phyloP scores from a whole-genome alignment of 2,329 filamentous ascomycete species.

The Colletotrichum costaricense region DNA sequence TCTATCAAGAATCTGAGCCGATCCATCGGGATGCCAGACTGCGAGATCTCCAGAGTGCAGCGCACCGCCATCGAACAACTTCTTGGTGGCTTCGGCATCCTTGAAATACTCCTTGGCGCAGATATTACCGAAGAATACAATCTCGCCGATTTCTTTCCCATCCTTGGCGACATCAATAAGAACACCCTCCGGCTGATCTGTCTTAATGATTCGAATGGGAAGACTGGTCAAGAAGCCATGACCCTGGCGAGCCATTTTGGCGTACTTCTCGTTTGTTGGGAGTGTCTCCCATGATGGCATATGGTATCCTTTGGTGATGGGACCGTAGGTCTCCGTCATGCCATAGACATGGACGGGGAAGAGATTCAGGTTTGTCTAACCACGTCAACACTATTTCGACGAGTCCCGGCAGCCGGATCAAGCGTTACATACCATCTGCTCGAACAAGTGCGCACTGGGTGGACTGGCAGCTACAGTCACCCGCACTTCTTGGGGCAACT shows the following conservation, averaged over 20 bases:
- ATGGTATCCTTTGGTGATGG: conserved; percentile 93
- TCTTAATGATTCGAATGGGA: conserved; percentile 81
- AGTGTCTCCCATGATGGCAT: conserved; percentile 87
- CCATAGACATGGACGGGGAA: conserved; percentile 95
- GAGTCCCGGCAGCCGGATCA: background rate
- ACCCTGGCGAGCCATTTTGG: conserved; percentile 92
- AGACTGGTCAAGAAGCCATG: conserved; percentile 89
- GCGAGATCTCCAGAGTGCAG: conserved; percentile 92
- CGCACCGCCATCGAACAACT: conserved; percentile 88
- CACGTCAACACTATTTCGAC: conserved; percentile 5
- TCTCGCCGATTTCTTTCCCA: conserved; percentile 83
- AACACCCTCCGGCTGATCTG: conserved; percentile 74
- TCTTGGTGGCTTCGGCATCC: conserved; percentile 84
- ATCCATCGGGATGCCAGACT: conserved; percentile 89
- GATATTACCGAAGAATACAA: conserved; percentile 91
- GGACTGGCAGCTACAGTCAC: conserved; percentile 95
- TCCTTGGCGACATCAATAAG: conserved; percentile 76
- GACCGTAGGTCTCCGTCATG: conserved; percentile 88
- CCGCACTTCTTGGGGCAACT: conserved; percentile 75
- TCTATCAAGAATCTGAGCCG: conserved; percentile 88
- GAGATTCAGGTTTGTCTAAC: conserved; percentile 74
- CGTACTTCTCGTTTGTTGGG: conserved; percentile 80
- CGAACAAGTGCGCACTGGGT: conserved; percentile 89
- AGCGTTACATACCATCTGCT: conserved; percentile 78
- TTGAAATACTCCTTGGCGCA: conserved; percentile 94